Evolutionary conservation across 2,329 filamentous ascomycete species (phyloP).

Genomic region (Curvularia hawaiiensis): DNA sequence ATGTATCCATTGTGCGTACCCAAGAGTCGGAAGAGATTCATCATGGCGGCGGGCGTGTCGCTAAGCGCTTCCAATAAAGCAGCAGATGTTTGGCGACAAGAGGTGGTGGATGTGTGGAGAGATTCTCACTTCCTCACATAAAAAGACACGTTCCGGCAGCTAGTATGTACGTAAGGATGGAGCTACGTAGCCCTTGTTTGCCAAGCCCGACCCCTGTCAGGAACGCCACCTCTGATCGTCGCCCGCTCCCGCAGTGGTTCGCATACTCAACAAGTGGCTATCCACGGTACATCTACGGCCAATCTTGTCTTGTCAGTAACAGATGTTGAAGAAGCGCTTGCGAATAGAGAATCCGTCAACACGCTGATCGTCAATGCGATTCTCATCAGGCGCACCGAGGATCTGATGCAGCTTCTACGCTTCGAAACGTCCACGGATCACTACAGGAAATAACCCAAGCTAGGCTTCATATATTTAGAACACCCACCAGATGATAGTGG

Average conservation of each 20-base stretch:
- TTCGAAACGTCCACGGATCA: background rate
- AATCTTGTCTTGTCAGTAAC: background rate
- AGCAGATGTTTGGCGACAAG: conserved; percentile 23
- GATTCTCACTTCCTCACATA: conserved; percentile 25
- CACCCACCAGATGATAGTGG: background rate
- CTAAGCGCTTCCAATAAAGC: conserved; percentile 21
- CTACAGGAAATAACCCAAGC: background rate
- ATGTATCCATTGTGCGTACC: conserved; percentile 54
- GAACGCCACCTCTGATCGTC: conserved; percentile 25
- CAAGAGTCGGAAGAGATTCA: conserved; percentile 73
- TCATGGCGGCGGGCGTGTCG: conserved; percentile 48
- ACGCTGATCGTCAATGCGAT: background rate
- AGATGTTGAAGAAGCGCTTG: background rate
- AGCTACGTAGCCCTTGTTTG: conserved; percentile 39
- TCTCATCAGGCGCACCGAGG: background rate
- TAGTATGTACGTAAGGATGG: conserved; percentile 29
- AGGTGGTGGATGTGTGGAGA: conserved; percentile 18
- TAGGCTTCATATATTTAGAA: background rate
- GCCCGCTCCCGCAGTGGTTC: conserved; percentile 13
- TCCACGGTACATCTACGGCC: background rate
- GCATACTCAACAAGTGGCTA: background rate
- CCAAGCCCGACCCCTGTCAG: conserved; percentile 33
- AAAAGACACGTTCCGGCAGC: conserved; percentile 46
- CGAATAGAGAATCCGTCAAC: background rate
- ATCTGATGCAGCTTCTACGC: background rate